Evolutionary conservation across 2,329 filamentous ascomycete species (phyloP).

Genomic region (Colletotrichum tabaci): DNA sequence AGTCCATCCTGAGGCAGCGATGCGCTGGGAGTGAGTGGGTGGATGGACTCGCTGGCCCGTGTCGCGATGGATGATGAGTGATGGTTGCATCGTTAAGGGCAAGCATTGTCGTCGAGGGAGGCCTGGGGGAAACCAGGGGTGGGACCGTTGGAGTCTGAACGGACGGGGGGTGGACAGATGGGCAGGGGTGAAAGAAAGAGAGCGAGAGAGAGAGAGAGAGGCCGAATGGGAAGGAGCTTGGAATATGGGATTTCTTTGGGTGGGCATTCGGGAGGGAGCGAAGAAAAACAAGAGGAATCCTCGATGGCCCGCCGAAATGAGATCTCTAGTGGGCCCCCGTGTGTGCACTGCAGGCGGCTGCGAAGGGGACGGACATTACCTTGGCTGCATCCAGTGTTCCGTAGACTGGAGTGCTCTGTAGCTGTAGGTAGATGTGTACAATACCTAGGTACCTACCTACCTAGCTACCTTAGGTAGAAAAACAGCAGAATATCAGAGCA

Average conservation of each 20-base stretch:
- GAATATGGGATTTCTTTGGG: constrained; percentile 16
- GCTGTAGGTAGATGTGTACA: too few species aligned
- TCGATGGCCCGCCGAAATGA: constrained; percentile 32
- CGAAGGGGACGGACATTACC: neutral
- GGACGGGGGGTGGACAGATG: constrained; percentile 4
- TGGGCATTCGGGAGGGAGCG: neutral
- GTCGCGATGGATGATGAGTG: constrained; percentile 6
- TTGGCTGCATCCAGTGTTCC: constrained; percentile 9
- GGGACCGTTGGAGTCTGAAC: neutral
- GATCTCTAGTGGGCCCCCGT: constrained; percentile 7
- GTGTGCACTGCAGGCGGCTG: constrained; percentile 7
- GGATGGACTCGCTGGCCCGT: neutral
- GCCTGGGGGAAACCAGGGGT: neutral
- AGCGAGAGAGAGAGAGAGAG: constrained; percentile 5
- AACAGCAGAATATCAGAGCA: neutral
- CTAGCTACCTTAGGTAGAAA: too few species aligned
- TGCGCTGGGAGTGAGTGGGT: neutral
- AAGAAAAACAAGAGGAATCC: neutral
- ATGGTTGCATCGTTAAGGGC: neutral
- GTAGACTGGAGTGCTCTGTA: neutral
- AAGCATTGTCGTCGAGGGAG: neutral
- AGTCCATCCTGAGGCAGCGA: neutral
- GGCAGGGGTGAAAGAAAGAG: constrained; percentile 8
- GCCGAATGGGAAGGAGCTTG: neutral
- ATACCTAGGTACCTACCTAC: too few species aligned